Evolutionary conservation across 192 early-diverging fungal genomes (phyloP), one percentile per base, ranked within the genome.

Genomic region (Oehlia diaphana): DNA sequence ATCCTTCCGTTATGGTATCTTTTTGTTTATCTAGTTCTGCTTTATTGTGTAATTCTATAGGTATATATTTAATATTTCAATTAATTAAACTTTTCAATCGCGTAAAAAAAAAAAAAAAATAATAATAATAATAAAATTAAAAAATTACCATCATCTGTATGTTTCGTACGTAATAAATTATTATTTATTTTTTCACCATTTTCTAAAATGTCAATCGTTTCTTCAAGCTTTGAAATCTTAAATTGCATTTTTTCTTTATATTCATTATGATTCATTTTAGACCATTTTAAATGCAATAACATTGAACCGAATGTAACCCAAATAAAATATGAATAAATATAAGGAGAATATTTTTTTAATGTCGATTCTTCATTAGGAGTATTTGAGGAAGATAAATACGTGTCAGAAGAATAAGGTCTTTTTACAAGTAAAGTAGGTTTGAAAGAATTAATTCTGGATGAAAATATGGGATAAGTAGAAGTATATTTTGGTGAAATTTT

Each of bases 171-270:
- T 44, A 19, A 14, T 37, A 21, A 31, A 16, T 13, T 19, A 69
- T 39, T 9, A 9, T 69, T 28, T 10, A 42, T 42, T 8, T 69
- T 37, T 69, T 69, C 35, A 33, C 12, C 67, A 69, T 9, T 5
- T 69, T 37, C 19, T 35, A 69, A 37, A 19, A 19, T 14, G 7
- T 3, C 35, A 42, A 69, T 69, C 16, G 35, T 19, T 37, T 69
- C 67, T 42, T 69, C 67, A 39, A 69, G 67, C 42, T 69, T 69
- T 21, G 35, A 6, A 69, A 69, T 69, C 28, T 69, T 69, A 0
- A 69, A 37, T 21, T 69, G 8, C 35, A 69, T 37, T 21, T 37
- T n/a, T 37, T 69, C 67, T 37, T 69, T 33, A 39, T 69, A 69
- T 39, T 69, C 67, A 37, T n/a, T 31, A 69, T 69, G 42, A 21